Evolutionary conservation across 2,329 filamentous ascomycete species (phyloP), one percentile per base, ranked within the genome.

Genomic region (Colletotrichum cereale): DNA sequence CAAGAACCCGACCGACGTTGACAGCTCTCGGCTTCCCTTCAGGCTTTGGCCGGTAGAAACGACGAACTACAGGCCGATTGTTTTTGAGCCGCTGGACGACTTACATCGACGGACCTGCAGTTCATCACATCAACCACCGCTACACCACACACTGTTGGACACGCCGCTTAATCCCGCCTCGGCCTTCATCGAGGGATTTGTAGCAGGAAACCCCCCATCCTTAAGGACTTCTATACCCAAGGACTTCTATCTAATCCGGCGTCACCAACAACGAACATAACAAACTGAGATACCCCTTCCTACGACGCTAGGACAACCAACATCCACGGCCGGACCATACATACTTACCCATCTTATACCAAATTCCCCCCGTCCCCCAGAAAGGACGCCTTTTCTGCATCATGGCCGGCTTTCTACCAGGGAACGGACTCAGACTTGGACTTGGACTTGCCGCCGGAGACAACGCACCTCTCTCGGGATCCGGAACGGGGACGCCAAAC

Each of bases 31-130:
- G 14, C 18, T 40, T 40, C 38, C 38, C 38, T 10, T 50, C 24
- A 24, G 64, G 40, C 64, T 67, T 67, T 36, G 57, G 40, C 1
- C 57, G 26, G 29, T 3, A 31, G 21, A 42, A 47, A 7, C 31
- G 14, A n/a, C 36, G 44, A 36, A 63, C 3, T 42, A 42, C 40
- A 47, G 42, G 42, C 21, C 21, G 36, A 38, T 44, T 10, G 42
- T 55, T 60, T 55, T 70, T 62, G 42, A 71, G 68, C 68, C 64
- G 68, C 68, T 67, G 68, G 68, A 57, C 68, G 68, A 71, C 68
- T 71, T 62, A 67, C 64, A 62, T 62, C 64, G 36, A 40, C 47
- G 34, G 34, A 48, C 29, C 57, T 31, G 21, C 42, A 0, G 0
- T 24, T 2, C 21, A 21, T 6, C 29, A 34, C 18, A 29, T 36